Conservation (phyloP, 345 rosid species). For the Syzygium jambos region DNA sequence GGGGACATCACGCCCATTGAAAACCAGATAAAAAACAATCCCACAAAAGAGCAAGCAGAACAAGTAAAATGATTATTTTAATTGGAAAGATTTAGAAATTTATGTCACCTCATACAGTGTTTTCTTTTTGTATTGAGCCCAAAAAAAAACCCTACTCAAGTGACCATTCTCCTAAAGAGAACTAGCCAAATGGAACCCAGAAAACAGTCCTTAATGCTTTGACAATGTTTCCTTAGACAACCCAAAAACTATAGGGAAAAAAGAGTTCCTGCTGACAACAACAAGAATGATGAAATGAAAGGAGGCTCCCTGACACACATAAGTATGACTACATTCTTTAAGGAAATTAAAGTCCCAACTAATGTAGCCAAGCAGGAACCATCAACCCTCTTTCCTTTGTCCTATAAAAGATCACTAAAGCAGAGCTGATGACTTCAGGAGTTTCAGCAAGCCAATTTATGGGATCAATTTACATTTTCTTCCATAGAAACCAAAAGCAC, state of each 20-base stretch:
- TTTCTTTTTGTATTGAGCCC: background rate
- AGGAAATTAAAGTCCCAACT: background rate
- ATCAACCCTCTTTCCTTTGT: background rate
- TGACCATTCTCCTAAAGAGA: background rate
- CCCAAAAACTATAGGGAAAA: background rate
- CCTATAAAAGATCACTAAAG: background rate
- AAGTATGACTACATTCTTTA: background rate
- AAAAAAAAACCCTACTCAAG: background rate
- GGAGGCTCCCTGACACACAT: background rate
- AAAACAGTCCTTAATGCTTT: background rate
- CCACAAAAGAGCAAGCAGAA: background rate
- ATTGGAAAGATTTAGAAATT: background rate
- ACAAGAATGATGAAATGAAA: background rate
- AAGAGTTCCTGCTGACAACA: background rate
- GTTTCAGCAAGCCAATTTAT: background rate
- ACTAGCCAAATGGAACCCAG: background rate
- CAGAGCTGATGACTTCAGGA: background rate
- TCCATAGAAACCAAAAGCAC: background rate
- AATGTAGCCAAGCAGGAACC: background rate
- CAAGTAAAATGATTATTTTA: background rate
- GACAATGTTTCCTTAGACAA: background rate
- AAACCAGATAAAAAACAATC: background rate
- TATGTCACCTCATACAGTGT: background rate
- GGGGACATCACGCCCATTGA: background rate
- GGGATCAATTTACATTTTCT: background rate